Percentiles rank a stretch among this genome's conserved stretches.
Conservation (phyloP, 495 filamentous ascomycete genomes). For the Penicillium roqueforti region DNA sequence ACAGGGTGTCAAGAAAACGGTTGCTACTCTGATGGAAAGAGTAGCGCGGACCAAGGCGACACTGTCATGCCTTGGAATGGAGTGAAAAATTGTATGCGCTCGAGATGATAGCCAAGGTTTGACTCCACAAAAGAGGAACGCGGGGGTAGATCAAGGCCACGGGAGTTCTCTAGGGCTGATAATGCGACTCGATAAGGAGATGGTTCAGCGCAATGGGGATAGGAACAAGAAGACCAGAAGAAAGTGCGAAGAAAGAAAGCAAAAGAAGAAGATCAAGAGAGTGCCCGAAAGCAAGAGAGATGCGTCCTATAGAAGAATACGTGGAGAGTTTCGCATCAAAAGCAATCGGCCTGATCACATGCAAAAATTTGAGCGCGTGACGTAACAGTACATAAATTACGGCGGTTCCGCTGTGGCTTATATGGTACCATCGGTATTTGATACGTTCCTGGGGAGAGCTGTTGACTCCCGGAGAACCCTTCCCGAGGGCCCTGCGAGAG, state of each 20-base stretch:
- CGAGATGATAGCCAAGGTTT: constrained; percentile 1
- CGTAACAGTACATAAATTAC: constrained; percentile 21
- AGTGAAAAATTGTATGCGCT: constrained; percentile 5
- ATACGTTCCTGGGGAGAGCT: constrained; percentile 7
- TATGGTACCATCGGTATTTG: constrained; percentile 3
- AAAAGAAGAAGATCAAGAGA: constrained; percentile 6
- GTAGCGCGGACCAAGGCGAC: constrained; percentile 21
- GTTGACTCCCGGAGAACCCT: constrained; percentile 9
- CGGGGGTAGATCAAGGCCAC: constrained; percentile 6
- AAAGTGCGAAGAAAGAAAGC: background rate
- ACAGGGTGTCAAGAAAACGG: constrained; percentile 3
- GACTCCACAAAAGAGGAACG: constrained; percentile 8
- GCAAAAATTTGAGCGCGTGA: constrained; percentile 35
- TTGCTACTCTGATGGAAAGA: constrained; percentile 28
- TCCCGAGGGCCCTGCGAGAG: constrained; percentile 9
- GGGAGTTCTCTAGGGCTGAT: background rate
- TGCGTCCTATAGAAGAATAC: constrained; percentile 3
- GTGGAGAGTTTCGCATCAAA: constrained; percentile 11
- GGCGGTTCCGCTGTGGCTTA: constrained; percentile 2
- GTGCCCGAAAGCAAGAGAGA: constrained; percentile 2
- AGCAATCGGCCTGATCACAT: constrained; percentile 35
- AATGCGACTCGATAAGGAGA: constrained; percentile 3
- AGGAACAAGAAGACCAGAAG: background rate
- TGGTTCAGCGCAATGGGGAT: background rate
- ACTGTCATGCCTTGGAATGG: constrained; percentile 33